Percentiles rank a stretch among this genome's conserved stretches.
Evolutionary conservation across 2,329 filamentous ascomycete genomes (phyloP).

Genomic region (Septoria petroselini): DNA sequence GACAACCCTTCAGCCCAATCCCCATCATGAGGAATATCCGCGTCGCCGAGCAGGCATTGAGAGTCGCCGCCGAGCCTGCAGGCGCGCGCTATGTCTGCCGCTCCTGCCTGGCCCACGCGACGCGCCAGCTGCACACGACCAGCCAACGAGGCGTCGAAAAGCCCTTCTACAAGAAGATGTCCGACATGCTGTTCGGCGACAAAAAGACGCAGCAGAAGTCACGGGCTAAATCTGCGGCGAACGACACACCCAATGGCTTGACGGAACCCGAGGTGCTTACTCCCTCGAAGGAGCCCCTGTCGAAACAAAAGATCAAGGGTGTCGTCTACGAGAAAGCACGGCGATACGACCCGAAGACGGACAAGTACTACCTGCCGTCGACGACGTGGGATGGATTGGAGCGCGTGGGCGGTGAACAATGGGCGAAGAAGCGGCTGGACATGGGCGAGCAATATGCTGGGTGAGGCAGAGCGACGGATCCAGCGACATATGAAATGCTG

Average conservation of each 20-base stretch:
- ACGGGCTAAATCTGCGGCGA: constrained; percentile 11
- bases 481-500: constrained; percentile 5
- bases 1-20: constrained; percentile 1
- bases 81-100: constrained; percentile 31
- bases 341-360: constrained; percentile 25
- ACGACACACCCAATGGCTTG: background rate
- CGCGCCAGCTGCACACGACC: constrained; percentile 32
- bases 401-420: constrained; percentile 52
- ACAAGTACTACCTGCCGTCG: constrained; percentile 46
- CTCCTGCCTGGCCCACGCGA: constrained; percentile 31
- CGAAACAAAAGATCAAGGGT: constrained; percentile 11
- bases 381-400: constrained; percentile 54
- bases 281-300: background rate
- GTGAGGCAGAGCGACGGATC: constrained; percentile 25
- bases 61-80: constrained; percentile 24
- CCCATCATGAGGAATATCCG: constrained; percentile 27
- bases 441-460: constrained; percentile 39
- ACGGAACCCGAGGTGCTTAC: background rate
- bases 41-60: constrained; percentile 31
- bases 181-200: constrained; percentile 30
- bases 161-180: constrained; percentile 30
- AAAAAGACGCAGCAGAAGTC: constrained; percentile 25
- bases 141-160: constrained; percentile 21
- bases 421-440: constrained; percentile 39
- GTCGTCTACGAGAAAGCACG: constrained; percentile 29